Evolutionary conservation across 1,139 yeast species (phyloP).

Genomic region (Hyphopichia wangnamkhiaoensis): DNA sequence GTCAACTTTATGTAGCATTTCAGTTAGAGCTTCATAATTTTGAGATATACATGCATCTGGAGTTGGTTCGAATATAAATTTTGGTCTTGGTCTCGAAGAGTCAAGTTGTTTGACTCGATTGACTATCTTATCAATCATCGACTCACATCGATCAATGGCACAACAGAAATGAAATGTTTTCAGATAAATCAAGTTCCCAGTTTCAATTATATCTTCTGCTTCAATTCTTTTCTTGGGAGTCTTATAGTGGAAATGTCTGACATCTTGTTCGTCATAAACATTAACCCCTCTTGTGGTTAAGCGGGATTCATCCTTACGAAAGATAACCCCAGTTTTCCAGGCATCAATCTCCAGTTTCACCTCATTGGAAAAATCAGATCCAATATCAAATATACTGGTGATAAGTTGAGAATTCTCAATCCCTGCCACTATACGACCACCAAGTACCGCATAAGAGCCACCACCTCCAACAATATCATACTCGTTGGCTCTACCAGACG

Average conservation of each 20-base stretch:
- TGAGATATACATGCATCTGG: constrained; percentile 70
- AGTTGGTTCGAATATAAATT: constrained; percentile 79
- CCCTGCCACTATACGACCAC: constrained; percentile 61
- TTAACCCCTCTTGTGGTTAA: constrained; percentile 83
- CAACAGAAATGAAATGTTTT: constrained; percentile 72
- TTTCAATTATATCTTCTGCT: constrained; percentile 53
- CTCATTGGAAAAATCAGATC: constrained; percentile 67
- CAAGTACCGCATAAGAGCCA: constrained; percentile 81
- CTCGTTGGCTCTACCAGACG: constrained; percentile 42
- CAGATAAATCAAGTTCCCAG: constrained; percentile 38
- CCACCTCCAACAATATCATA: constrained; percentile 82
- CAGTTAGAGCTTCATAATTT: constrained; percentile 39
- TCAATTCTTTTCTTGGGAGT: constrained; percentile 68
- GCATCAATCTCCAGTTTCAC: constrained; percentile 46
- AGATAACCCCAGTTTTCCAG: constrained; percentile 66
- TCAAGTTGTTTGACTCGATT: constrained; percentile 6
- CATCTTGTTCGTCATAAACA: constrained; percentile 63
- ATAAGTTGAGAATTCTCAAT: constrained; percentile 33
- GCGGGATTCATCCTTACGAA: constrained; percentile 52
- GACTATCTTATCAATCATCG: constrained; percentile 41
- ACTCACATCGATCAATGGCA: constrained; percentile 60
- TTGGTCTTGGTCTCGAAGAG: constrained; percentile 15
- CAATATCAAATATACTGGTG: constrained; percentile 77
- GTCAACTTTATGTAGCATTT: constrained; percentile 50
- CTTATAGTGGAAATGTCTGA: constrained; percentile 44